Percentiles rank a stretch among this genome's conserved stretches.
phyloP scores from a whole-genome alignment of 1,139 yeast genomes.

The Suhomyces coccinellae region DNA sequence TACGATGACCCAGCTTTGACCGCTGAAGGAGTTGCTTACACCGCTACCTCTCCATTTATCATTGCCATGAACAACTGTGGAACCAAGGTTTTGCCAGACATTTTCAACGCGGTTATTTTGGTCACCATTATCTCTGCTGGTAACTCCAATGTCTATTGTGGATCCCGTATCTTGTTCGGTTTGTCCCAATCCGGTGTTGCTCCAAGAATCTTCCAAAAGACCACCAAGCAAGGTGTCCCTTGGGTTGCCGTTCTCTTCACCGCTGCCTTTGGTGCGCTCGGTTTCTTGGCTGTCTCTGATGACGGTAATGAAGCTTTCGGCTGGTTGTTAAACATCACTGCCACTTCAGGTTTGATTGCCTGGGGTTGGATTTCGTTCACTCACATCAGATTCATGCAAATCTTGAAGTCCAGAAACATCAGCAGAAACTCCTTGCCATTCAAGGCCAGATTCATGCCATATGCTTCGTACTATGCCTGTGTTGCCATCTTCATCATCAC shows the following conservation, averaged over 20 bases:
- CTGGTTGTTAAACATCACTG: slow-evolving; percentile 82
- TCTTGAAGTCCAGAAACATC: slow-evolving; percentile 54
- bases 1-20: slow-evolving; percentile 57
- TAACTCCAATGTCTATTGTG: slow-evolving; percentile 77
- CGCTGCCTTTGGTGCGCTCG: slow-evolving; percentile 61
- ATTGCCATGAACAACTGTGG: slow-evolving; percentile 68
- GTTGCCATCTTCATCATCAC: slow-evolving; percentile 53
- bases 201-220: slow-evolving; percentile 53
- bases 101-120: slow-evolving; percentile 74
- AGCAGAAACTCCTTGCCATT: slow-evolving; percentile 66
- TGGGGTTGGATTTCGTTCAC: slow-evolving; percentile 70
- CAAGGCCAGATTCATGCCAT: slow-evolving; percentile 70
- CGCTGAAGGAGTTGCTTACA: slow-evolving; percentile 26
- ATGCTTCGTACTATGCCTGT: slow-evolving; percentile 57
- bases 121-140: slow-evolving; percentile 75
- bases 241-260: slow-evolving; percentile 58
- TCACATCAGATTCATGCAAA: slow-evolving; percentile 67
- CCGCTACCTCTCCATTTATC: slow-evolving; percentile 53
- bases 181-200: slow-evolving; percentile 63
- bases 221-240: slow-evolving; percentile 69
- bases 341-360: slow-evolving; percentile 72
- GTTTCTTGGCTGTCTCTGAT: slow-evolving; percentile 62
- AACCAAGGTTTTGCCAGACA: slow-evolving; percentile 64
- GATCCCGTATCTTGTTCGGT: slow-evolving; percentile 70
- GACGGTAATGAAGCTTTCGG: slow-evolving; percentile 70